A percentile compares a stretch with the other conserved stretches of the same genome.
Conservation (phyloP, 495 filamentous ascomycete species). For the Neurospora intermedia region DNA sequence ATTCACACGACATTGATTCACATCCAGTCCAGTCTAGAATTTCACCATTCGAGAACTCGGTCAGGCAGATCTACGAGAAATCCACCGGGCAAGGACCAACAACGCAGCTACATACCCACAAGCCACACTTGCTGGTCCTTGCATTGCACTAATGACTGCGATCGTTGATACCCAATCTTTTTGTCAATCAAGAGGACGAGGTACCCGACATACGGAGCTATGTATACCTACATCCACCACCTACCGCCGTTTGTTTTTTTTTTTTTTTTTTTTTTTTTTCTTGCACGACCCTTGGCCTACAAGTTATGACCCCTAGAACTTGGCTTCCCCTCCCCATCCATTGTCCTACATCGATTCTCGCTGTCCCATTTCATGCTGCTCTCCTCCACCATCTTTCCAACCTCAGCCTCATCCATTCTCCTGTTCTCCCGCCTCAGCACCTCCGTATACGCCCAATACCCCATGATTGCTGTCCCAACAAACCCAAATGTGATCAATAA, state of each 20-base stretch:
- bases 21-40: not conserved
- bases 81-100: not conserved
- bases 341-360: not conserved
- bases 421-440: not conserved
- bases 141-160: not conserved
- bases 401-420: not conserved
- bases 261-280: too few relatives aligned
- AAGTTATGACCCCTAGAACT: not conserved
- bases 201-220: not conserved
- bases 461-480: slow-evolving; percentile 30
- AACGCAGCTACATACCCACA: not conserved
- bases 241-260: not conserved
- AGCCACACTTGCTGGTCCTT: not conserved
- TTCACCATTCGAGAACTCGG: not conserved
- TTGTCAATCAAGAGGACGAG: not conserved
- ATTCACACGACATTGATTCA: not conserved
- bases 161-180: not conserved
- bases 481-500: slow-evolving; percentile 34
- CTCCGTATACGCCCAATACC: slow-evolving; percentile 27
- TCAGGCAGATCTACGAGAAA: not conserved
- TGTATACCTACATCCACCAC: not conserved
- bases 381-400: not conserved
- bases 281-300: not conserved
- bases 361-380: not conserved
- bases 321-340: not conserved